These are phyloP conservation scores for Akanthomyces dipterigenus DNA, from an alignment of 2,329 filamentous ascomycete genomes.

Conservation along the genomic window DNA sequence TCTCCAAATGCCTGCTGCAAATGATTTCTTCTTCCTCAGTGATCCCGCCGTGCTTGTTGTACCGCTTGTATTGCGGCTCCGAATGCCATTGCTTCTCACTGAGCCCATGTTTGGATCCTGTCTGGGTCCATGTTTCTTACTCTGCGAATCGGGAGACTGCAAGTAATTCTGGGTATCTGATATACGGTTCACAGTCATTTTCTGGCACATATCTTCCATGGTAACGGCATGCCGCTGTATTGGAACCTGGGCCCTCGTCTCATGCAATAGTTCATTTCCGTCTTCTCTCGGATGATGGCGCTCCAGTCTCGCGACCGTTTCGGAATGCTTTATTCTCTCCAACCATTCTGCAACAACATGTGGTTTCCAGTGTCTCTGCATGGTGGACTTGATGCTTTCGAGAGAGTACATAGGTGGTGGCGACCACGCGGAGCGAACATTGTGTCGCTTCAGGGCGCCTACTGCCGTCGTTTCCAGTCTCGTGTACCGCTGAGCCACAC, in stretches of 20 bases:
- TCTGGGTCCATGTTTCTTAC: neutral
- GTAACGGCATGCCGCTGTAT: neutral
- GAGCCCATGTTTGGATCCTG: neutral
- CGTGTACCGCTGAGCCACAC: constrained; percentile 37
- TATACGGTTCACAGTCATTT: neutral
- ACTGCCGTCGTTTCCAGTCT: constrained; percentile 45
- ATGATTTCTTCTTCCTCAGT: constrained; percentile 10
- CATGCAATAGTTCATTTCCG: neutral
- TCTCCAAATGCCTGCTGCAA: constrained; percentile 8
- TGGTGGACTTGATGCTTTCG: constrained; percentile 36
- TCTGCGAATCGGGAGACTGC: neutral
- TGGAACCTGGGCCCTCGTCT: neutral
- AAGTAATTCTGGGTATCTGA: neutral
- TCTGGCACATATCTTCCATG: neutral
- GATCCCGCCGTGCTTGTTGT: constrained; percentile 1
- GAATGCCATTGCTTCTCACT: neutral
- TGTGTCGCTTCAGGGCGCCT: constrained; percentile 43
- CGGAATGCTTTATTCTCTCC: constrained; percentile 22
- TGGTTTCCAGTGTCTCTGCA: constrained; percentile 43
- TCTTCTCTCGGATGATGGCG: neutral
- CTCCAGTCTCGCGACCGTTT: neutral
- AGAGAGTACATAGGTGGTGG: constrained; percentile 30
- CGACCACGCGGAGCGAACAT: constrained; percentile 45
- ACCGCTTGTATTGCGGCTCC: neutral
- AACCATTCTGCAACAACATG: constrained; percentile 37